Conservation (phyloP, 1,284 basidiomycete genomes). For the Schizophyllum commune region DNA sequence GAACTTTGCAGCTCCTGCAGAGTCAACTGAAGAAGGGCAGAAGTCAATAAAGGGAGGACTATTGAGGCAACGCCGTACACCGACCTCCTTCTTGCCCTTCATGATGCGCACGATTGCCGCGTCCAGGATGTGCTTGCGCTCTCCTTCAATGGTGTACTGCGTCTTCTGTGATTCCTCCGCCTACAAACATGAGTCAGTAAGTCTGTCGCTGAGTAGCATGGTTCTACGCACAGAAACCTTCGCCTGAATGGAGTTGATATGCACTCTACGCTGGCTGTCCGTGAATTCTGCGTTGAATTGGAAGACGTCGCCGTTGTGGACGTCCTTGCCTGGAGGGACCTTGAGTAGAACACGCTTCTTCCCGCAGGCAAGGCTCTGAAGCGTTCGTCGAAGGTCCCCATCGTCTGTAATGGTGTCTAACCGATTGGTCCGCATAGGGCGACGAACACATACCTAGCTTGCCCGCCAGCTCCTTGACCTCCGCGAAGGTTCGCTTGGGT, state of each 20-base stretch:
- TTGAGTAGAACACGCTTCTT: slow-evolving; percentile 88
- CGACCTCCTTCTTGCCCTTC: slow-evolving; percentile 76
- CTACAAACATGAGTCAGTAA: slow-evolving; percentile 27
- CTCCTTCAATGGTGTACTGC: slow-evolving; percentile 77
- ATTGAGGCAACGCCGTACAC: neutral
- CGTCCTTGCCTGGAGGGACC: slow-evolving; percentile 72
- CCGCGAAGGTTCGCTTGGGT: slow-evolving; percentile 51
- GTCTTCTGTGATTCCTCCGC: slow-evolving; percentile 83
- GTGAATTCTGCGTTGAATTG: slow-evolving; percentile 79
- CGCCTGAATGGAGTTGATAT: slow-evolving; percentile 95
- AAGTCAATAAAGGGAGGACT: neutral
- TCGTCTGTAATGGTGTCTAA: slow-evolving; percentile 40
- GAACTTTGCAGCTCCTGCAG: slow-evolving; percentile 76
- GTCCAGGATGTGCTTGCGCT: slow-evolving; percentile 82
- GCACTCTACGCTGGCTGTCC: slow-evolving; percentile 74
- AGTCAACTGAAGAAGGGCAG: slow-evolving; percentile 24
- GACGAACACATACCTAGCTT: slow-evolving; percentile 57
- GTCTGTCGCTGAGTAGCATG: slow-evolving; percentile 1
- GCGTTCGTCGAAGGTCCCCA: slow-evolving; percentile 69
- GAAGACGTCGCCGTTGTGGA: slow-evolving; percentile 74
- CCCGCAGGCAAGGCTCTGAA: slow-evolving; percentile 90
- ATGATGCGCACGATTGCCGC: slow-evolving; percentile 94
- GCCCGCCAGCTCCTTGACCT: slow-evolving; percentile 59
- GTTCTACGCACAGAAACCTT: slow-evolving; percentile 64
- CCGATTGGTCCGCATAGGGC: neutral